Base-by-base conservation (phyloP, 1,139 yeast genomes). In the Yamadazyma aaseri region DNA sequence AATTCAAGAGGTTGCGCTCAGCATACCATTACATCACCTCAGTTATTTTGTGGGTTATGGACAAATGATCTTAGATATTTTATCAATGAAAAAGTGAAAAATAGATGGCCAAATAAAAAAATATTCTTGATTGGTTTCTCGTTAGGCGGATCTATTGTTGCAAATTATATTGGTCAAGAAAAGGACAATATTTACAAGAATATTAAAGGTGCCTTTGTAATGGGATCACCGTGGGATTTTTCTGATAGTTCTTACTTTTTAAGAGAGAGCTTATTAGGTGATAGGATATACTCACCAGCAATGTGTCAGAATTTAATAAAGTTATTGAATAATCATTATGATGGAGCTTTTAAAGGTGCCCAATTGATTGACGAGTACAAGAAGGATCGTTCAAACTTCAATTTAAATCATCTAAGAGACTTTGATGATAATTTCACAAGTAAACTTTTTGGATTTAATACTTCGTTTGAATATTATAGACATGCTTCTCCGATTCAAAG, bases 1-100 rank as follows among this genome's bases (percentile, higher is more conserved):
- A 78, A 76, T 44, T 66, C 80, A 3, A 58, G 85, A 33, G 85
- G 85, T 1, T 78, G 85, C 53, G 79, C 81, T 30, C 62, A 75
- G 40, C 78, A 79, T 31, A 65, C 73, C 15, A 64, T 77, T 35
- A 73, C 82, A 2, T 67, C 80, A 5, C 82, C 84, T 2, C 76
- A 73, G 46, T 56, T 78, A 28, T 78, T 75, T 55, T 73, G 75
- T 46, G 84, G 80, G 2, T 58, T 76, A 22, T 75, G 82, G 79
- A 78, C 84, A 14, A 78, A 78, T 47, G 85, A 78, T 50, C 56
- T 78, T 34, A 58, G 84, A 32, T 70, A 70, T 51, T 63, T 76
- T 34, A 63, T 78, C 35, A 69, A 69, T 39, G 77, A 73, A 41
- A 61, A 70, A 34, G 56, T 77, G 24, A 53, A 63, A 21, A 46